These are phyloP conservation scores for Ramalina intermedia DNA, from an alignment of 495 filamentous ascomycete species.

Conservation along the genomic window DNA sequence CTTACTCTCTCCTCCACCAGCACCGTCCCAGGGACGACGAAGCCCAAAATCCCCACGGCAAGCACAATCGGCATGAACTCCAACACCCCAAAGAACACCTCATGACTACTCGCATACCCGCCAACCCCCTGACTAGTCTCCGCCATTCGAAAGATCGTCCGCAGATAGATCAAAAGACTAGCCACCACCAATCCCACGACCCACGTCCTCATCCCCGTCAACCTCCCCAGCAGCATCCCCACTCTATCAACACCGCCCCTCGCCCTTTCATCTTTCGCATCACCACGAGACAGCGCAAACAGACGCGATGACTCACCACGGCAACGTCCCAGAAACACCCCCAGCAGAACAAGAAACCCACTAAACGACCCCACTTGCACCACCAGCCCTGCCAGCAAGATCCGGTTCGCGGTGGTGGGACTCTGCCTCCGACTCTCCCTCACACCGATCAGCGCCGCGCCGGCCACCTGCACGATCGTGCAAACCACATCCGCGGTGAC, in stretches of 20 bases:
- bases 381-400: neutral
- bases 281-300: no score
- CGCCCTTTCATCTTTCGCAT: no score
- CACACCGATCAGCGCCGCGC: neutral
- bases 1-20: neutral
- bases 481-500: neutral
- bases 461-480: neutral
- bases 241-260: no score
- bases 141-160: constrained; percentile 38
- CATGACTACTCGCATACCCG: constrained; percentile 28
- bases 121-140: constrained; percentile 38
- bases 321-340: no score
- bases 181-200: constrained; percentile 24
- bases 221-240: no score
- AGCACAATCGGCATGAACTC: constrained; percentile 39
- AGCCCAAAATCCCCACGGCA: constrained; percentile 26
- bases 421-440: neutral
- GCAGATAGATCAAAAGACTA: constrained; percentile 34
- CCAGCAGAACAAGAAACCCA: no score
- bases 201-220: no score
- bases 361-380: neutral
- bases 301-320: no score
- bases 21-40: constrained; percentile 35
- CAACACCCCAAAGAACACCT: constrained; percentile 36
- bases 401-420: neutral